These are phyloP conservation scores for Elymus sibiricus DNA, from an alignment of 176 grass and related monocot species.

Conservation along the genomic window DNA sequence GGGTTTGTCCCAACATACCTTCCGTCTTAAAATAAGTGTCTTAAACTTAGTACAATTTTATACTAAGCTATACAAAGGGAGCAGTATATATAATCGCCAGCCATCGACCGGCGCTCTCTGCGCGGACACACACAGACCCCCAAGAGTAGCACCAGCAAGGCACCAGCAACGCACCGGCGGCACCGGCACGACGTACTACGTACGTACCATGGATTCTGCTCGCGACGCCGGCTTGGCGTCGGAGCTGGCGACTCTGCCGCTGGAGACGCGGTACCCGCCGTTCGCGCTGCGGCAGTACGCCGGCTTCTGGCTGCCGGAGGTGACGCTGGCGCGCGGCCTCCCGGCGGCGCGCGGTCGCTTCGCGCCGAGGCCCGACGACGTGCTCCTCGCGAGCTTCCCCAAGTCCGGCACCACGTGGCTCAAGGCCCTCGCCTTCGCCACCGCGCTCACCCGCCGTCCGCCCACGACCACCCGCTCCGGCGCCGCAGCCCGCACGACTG, in stretches of 20 bases:
- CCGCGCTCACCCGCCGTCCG: background rate
- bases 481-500: background rate
- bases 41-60: too few relatives aligned
- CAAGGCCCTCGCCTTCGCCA: background rate
- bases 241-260: background rate
- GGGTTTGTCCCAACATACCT: too few relatives aligned
- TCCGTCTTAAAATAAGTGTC: too few relatives aligned
- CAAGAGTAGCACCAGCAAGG: too few relatives aligned
- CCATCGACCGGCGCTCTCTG: too few relatives aligned
- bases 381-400: conserved; percentile 31
- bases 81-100: too few relatives aligned
- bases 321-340: background rate
- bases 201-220: too few relatives aligned
- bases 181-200: too few relatives aligned
- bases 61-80: too few relatives aligned
- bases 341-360: background rate
- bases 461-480: background rate
- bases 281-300: background rate
- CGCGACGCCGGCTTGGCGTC: too few relatives aligned
- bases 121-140: too few relatives aligned
- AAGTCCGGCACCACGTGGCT: conserved; percentile 31
- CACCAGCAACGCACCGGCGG: too few relatives aligned
- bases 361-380: background rate
- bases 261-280: background rate
- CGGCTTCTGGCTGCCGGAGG: background rate